phyloP scores from a whole-genome alignment of 352 stramenopile species.

The Hyaloperonospora brassicae region DNA sequence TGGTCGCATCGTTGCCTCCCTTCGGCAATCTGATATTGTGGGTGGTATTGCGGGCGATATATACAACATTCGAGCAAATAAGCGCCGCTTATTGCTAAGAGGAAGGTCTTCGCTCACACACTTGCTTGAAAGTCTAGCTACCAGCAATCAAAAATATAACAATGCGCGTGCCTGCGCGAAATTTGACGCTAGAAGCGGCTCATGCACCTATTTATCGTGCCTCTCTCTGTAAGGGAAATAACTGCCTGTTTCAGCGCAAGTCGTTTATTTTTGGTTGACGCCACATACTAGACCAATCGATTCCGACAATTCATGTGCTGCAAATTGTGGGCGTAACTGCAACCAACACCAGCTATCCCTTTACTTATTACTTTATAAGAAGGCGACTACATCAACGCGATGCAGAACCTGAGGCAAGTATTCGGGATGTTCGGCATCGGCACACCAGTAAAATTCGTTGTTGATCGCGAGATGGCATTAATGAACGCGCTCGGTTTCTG shows the following conservation, averaged over 20 bases:
- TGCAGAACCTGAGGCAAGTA: background rate
- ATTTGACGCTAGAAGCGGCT: background rate
- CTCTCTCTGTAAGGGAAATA: background rate
- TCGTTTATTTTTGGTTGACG: background rate
- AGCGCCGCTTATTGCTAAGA: background rate
- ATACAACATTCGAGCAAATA: background rate
- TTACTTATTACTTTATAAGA: background rate
- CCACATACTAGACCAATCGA: background rate
- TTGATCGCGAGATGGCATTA: background rate
- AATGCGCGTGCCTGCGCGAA: too few relatives aligned
- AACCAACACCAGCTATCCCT: background rate
- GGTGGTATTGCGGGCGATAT: too few relatives aligned
- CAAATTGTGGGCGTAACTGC: background rate
- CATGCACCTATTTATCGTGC: background rate
- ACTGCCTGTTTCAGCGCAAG: background rate
- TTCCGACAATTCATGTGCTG: background rate
- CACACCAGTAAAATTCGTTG: background rate
- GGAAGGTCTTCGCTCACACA: background rate
- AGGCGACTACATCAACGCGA: background rate
- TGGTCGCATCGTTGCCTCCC: too few relatives aligned
- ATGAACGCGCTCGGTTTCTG: background rate
- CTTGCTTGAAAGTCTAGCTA: background rate
- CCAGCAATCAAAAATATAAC: background rate
- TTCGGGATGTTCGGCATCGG: background rate
- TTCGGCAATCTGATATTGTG: too few relatives aligned